phyloP scores from a whole-genome alignment of 192 early-diverging fungal genomes.

The Helicostylum pulchrum region DNA sequence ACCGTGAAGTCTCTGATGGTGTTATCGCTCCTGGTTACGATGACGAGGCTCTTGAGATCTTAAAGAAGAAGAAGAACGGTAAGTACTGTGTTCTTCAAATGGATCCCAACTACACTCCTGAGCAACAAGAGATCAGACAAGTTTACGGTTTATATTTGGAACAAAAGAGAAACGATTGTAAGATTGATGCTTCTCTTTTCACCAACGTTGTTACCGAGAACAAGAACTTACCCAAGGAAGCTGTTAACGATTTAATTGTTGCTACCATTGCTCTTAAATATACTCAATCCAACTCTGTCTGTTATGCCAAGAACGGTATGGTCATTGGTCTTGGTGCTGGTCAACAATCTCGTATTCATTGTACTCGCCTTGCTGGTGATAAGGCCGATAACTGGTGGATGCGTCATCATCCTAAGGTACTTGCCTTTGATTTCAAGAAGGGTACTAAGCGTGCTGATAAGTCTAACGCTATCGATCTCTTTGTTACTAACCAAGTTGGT shows the following conservation, averaged over 20 bases:
- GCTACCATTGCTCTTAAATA: constrained; percentile 98
- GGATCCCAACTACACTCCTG: constrained; percentile 88
- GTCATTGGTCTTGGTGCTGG: constrained; percentile 96
- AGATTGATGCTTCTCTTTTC: constrained; percentile 76
- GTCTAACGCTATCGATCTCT: constrained; percentile 96
- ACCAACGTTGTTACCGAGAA: constrained; percentile 85
- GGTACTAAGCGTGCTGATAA: constrained; percentile 90
- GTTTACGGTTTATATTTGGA: constrained; percentile 91
- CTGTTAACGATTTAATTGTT: constrained; percentile 85
- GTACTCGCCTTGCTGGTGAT: constrained; percentile 97
- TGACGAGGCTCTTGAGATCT: constrained; percentile 81
- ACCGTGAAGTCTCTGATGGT: constrained; percentile 95
- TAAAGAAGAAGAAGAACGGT: constrained; percentile 94
- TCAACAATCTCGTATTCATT: constrained; percentile 98
- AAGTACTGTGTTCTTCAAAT: constrained; percentile 96
- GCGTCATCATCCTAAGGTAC: constrained; percentile 93
- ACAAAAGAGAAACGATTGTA: constrained; percentile 89
- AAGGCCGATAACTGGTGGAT: constrained; percentile 99
- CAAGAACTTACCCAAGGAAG: constrained; percentile 61
- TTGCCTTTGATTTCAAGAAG: constrained; percentile 84
- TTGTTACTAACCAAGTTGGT: constrained; percentile 86
- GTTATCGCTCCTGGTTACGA: constrained; percentile 93
- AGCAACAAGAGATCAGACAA: constrained; percentile 81
- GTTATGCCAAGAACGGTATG: constrained; percentile 97
- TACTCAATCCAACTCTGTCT: constrained; percentile 99